Conservation (phyloP, 129 eudicot species). For the Helianthus tuberosus region DNA sequence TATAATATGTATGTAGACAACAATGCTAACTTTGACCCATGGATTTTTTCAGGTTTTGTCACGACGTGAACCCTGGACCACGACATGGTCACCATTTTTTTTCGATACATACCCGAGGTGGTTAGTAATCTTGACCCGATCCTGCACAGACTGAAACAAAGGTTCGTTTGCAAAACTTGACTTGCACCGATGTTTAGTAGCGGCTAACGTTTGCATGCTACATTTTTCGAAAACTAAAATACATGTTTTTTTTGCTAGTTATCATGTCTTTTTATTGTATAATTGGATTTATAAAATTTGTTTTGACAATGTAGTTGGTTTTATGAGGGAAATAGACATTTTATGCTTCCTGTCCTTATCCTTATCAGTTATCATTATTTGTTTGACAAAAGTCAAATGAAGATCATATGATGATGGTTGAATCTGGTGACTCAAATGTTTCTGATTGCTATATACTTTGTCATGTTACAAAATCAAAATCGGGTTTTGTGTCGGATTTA, state of each 20-base stretch:
- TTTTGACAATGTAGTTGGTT: constrained; percentile 7
- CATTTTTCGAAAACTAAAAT: not conserved
- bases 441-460: not conserved
- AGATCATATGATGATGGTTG: not conserved
- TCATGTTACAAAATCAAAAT: not conserved
- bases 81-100: not conserved
- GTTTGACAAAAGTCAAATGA: constrained; percentile 11
- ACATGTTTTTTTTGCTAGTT: constrained; percentile 7
- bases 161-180: constrained; percentile 4
- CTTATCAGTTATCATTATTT: constrained; percentile 15
- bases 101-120: not conserved
- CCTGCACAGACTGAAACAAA: constrained; percentile 8
- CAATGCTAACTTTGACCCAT: not conserved
- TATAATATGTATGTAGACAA: not conserved
- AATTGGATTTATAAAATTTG: constrained; percentile 21
- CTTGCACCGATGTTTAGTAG: constrained; percentile 14
- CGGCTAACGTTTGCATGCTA: not conserved
- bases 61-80: not conserved
- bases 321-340: constrained; percentile 15
- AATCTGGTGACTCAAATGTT: not conserved
- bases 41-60: constrained; percentile 1
- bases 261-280: not conserved
- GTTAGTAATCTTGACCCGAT: constrained; percentile 1
- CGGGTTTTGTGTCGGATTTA: not conserved
- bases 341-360: constrained; percentile 6